Conservation (phyloP, 2,329 filamentous ascomycete genomes). For the Aspergillus brunneoviolaceus region DNA sequence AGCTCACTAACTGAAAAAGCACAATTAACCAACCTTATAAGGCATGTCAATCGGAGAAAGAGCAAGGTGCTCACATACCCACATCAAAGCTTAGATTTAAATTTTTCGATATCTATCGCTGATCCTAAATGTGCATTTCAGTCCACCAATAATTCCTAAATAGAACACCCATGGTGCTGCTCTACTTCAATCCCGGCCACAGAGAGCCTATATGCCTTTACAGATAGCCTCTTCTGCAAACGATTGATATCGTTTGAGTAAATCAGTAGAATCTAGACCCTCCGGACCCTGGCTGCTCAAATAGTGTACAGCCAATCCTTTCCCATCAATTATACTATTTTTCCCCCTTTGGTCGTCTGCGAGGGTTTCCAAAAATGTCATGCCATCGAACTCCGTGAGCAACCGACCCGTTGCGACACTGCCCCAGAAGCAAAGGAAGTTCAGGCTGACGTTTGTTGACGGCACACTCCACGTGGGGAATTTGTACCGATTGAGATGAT, state of each 20-base stretch:
- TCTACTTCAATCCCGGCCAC: neutral
- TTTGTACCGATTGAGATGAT: conserved; percentile 49
- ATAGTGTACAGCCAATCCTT: conserved; percentile 56
- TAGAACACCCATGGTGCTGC: neutral
- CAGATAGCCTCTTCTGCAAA: conserved; percentile 57
- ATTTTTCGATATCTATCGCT: neutral
- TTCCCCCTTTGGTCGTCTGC: conserved; percentile 31
- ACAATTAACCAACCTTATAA: neutral
- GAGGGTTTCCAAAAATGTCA: neutral
- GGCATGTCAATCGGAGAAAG: neutral
- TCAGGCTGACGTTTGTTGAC: conserved; percentile 53
- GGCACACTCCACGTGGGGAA: conserved; percentile 50
- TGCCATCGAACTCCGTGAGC: conserved; percentile 45
- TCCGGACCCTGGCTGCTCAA: conserved; percentile 46
- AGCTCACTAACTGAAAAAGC: neutral
- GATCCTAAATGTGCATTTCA: neutral
- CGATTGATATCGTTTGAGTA: conserved; percentile 54
- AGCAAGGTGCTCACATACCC: neutral
- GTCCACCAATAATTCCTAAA: neutral
- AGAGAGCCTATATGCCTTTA: conserved; percentile 10
- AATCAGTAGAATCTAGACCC: conserved; percentile 52
- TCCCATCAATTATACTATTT: conserved; percentile 53
- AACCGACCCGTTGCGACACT: conserved; percentile 50
- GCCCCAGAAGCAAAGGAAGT: conserved; percentile 57
- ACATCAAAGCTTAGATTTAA: too few species aligned